These are phyloP conservation scores for Lentithecium fluviatile DNA, from an alignment of 495 filamentous ascomycete species.

Conservation along the genomic window DNA sequence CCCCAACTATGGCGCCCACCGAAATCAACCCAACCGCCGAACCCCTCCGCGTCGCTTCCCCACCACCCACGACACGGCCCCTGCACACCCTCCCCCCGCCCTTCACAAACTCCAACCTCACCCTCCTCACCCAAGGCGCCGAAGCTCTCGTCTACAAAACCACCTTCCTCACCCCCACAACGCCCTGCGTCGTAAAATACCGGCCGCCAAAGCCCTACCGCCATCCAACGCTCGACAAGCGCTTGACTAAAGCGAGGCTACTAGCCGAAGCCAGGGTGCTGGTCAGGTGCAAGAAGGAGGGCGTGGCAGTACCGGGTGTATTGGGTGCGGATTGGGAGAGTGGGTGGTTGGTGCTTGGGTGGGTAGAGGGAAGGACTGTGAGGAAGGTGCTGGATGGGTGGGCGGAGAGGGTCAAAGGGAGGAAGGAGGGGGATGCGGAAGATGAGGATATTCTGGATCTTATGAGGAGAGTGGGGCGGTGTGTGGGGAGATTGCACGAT, in stretches of 20 bases:
- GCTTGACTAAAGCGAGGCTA: conserved; percentile 81
- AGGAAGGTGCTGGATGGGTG: conserved; percentile 65
- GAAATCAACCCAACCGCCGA: neutral
- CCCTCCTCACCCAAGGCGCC: conserved; percentile 83
- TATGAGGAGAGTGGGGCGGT: conserved; percentile 69
- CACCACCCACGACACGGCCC: neutral
- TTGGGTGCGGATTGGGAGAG: conserved; percentile 69
- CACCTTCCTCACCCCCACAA: conserved; percentile 66
- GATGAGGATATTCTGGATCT: conserved; percentile 53
- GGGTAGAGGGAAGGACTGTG: conserved; percentile 73
- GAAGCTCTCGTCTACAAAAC: conserved; percentile 93
- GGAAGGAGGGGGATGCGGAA: conserved; percentile 21
- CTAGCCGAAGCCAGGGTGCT: conserved; percentile 84
- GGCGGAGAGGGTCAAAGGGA: conserved; percentile 47
- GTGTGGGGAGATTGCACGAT: conserved; percentile 77
- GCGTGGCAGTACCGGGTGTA: conserved; percentile 73
- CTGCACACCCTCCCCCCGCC: conserved; percentile 56
- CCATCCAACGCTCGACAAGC: conserved; percentile 83
- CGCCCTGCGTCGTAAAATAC: conserved; percentile 83
- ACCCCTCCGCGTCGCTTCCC: neutral
- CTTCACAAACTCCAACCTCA: conserved; percentile 59
- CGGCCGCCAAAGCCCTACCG: conserved; percentile 91
- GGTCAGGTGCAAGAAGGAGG: conserved; percentile 69
- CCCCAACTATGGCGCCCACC: neutral
- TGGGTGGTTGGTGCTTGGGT: conserved; percentile 89